Evolutionary conservation across 805 yeast genomes (phyloP), one percentile per base, ranked within the genome.

Genomic region (Wickerhamomyces bovis): DNA sequence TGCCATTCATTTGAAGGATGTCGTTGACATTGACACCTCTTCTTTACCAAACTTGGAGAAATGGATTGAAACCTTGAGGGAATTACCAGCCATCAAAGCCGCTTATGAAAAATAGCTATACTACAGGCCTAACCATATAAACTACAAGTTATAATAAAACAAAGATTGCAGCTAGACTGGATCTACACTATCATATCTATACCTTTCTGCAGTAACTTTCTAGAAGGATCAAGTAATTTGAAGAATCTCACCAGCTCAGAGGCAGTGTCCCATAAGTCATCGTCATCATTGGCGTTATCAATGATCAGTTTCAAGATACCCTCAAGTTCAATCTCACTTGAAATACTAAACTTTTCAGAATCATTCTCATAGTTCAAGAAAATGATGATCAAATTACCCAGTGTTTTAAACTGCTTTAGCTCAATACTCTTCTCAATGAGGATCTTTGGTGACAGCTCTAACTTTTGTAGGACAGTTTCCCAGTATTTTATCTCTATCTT

Each of bases 401-500:
- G 66, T 11, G 74, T 64, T 45, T 72, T 73, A 38, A 70, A 77
- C 46, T 74, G 70, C 6, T 65, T 61, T 18, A 65, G 54, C 16
- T 65, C 66, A 36, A 76, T 67, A 18, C 75, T 58, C 40, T 65
- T 60, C 41, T 67, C 62, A 66, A 76, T 68, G 42, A 75, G 65
- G 11, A 63, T 64, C 18, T 67, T 65, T 3, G 80, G 78, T 0
- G 75, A 68, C 13, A 65, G 60, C 7, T 65, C 53, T 30, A 76
- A 51, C 2, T 61, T 55, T 2, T 60, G 52, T 47, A 77, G 71
- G 20, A 41, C 39, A 36, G 39, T 36, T 36, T 36, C 39, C 81
- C 81, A 77, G 51, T 71, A 68, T 22, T 59, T 63, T 25, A 68
- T 66, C 53, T 77, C 81, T n/a, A 76, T 75, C 49, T 76, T 77